A percentile compares a stretch with the other conserved stretches of the same genome.
These are phyloP conservation scores for Alternaria sp. DNA, from an alignment of 2,329 filamentous ascomycete genomes.

Conservation along the genomic window DNA sequence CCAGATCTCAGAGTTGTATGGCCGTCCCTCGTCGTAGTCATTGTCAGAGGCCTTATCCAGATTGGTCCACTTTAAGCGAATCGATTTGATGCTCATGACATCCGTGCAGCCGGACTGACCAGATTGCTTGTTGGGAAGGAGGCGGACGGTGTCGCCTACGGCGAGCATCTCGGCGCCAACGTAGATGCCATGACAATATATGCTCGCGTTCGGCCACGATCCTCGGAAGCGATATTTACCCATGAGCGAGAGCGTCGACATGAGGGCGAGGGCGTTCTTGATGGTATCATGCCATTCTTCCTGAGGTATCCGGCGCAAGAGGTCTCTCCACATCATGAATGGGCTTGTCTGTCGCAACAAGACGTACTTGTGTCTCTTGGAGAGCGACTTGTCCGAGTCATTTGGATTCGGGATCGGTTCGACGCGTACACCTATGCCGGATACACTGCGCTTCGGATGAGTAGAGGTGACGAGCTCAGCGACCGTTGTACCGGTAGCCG, in stretches of 20 bases:
- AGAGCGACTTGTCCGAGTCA: conserved; percentile 57
- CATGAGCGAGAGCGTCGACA: conserved; percentile 60
- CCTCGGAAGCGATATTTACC: conserved; percentile 61
- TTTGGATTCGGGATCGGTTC: conserved; percentile 63
- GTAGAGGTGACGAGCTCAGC: conserved; percentile 55
- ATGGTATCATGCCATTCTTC: conserved; percentile 61
- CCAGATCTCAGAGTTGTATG: conserved; percentile 56
- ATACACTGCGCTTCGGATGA: conserved; percentile 51
- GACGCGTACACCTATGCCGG: conserved; percentile 62
- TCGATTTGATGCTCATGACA: conserved; percentile 61
- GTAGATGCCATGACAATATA: conserved; percentile 62
- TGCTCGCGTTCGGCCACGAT: conserved; percentile 59
- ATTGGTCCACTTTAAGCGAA: conserved; percentile 57
- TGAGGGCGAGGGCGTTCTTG: conserved; percentile 59
- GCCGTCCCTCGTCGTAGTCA: conserved; percentile 53
- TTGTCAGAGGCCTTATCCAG: conserved; percentile 56
- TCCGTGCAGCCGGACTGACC: conserved; percentile 51
- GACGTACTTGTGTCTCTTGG: conserved; percentile 63
- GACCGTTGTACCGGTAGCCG: conserved; percentile 51
- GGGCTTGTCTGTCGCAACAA: conserved; percentile 61
- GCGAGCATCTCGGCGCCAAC: conserved; percentile 63
- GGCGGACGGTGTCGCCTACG: conserved; percentile 61
- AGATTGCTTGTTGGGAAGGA: conserved; percentile 41
- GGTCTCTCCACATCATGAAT: conserved; percentile 60
- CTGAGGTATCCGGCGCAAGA: conserved; percentile 51